A percentile compares a stretch with the other conserved stretches of the same genome.
Conservation (phyloP, 1,139 yeast genomes). For the Geotrichum siamense region DNA sequence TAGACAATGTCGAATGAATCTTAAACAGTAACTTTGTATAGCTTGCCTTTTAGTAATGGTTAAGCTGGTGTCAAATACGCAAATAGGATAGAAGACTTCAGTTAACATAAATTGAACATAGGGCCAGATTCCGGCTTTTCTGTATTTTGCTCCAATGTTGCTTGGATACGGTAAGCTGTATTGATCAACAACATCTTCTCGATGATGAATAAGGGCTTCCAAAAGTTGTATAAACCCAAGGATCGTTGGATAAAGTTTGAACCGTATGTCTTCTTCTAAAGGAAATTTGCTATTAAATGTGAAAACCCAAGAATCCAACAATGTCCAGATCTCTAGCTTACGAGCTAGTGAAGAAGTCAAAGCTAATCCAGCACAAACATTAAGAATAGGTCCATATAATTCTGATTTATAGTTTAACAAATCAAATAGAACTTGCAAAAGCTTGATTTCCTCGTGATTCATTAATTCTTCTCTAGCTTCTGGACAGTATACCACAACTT, state of each 20-base stretch:
- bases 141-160: constrained; percentile 53
- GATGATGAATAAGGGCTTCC: constrained; percentile 35
- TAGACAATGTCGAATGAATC: constrained; percentile 48
- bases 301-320: constrained; percentile 70
- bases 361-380: constrained; percentile 44
- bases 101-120: constrained; percentile 64
- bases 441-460: constrained; percentile 31
- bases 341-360: constrained; percentile 40
- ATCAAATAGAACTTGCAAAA: constrained; percentile 37
- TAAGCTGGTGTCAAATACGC: constrained; percentile 26
- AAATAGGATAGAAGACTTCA: constrained; percentile 53
- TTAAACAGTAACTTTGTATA: constrained; percentile 49
- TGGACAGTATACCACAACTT: constrained; percentile 42
- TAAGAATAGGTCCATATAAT: constrained; percentile 47
- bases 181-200: constrained; percentile 23
- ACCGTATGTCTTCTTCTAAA: constrained; percentile 30
- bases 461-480: constrained; percentile 37
- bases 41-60: constrained; percentile 36
- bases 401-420: constrained; percentile 48
- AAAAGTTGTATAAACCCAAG: constrained; percentile 55
- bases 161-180: constrained; percentile 50
- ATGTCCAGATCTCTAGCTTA: constrained; percentile 57
- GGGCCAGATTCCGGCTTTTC: constrained; percentile 71
- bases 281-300: constrained; percentile 29
- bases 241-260: constrained; percentile 37